Base-by-base conservation (phyloP, 192 early-diverging fungal species). In the Backusella australiensis region DNA sequence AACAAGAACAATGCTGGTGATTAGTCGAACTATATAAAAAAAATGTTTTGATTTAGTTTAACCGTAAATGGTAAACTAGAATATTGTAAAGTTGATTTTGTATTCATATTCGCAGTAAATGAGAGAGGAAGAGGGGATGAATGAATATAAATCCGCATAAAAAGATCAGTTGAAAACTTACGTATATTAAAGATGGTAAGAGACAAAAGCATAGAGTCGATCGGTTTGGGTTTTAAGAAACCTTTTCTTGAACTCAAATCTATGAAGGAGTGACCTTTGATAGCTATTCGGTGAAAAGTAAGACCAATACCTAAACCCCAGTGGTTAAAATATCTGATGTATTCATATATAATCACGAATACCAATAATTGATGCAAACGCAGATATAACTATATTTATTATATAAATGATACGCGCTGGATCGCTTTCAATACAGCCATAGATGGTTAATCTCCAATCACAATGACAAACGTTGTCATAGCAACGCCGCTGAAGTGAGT, bases 1-100 rank as follows among this genome's bases (percentile, higher is more conserved):
- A 3, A 79, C 78, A 0, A 79, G 63, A 12, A 79, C 23, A 23
- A 79, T 34, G 23, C 73, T 73, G n/a, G 52, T 39, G 9, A 79
- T 52, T 42, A 79, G 63, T 26, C 67, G 79, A 6, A 72, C 73
- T 75, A 19, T 23, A 65, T 29, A 5, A 34, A 9, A 34, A 63
- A 21, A 36, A 4, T 36, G 1, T 26, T 29, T 38, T 29, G 70
- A 3, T 29, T 46, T 32, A 5, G 19, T 32, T 21, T 29, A 49
- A 6, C 44, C 46, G 17, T 49, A 49, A 49, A 49, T 49, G 46
- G 46, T 6, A 49, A 49, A 49, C 17, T 49, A 19, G 17, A 49
- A 49, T 49, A 68, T 8, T 3, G 17, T 42, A 42, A 32, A 2
- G 32, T 32, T 32, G 32, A 32, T 32, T 32, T 32, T 32, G 32